These are phyloP conservation scores for Saccharomycodes ludwigii DNA, from an alignment of 805 yeast species.

Conservation along the genomic window DNA sequence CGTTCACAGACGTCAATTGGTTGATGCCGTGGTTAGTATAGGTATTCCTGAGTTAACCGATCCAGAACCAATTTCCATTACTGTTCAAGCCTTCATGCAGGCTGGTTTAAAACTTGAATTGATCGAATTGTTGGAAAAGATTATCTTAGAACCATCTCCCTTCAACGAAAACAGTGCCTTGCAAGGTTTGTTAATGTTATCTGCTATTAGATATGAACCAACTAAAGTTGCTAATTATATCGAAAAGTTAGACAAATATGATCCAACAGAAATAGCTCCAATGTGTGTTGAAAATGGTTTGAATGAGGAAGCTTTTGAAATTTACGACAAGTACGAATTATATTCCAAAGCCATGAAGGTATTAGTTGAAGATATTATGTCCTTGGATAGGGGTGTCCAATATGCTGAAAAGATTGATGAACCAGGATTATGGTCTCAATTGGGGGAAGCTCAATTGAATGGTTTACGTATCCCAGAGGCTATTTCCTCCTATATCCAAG, in stretches of 20 bases:
- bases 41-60: conserved; percentile 91
- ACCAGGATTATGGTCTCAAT: conserved; percentile 85
- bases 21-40: conserved; percentile 90
- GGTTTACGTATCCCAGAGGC: conserved; percentile 90
- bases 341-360: conserved; percentile 76
- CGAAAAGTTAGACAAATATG: conserved; percentile 82
- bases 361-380: conserved; percentile 83
- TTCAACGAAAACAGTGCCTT: conserved; percentile 90
- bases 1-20: conserved; percentile 76
- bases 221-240: conserved; percentile 72
- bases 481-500: conserved; percentile 80
- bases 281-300: conserved; percentile 81
- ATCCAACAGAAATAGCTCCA: conserved; percentile 88
- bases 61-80: conserved; percentile 87
- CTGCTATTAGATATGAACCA: conserved; percentile 93
- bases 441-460: conserved; percentile 91
- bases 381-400: conserved; percentile 86
- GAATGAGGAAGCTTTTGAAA: conserved; percentile 88
- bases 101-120: conserved; percentile 87
- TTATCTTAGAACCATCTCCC: conserved; percentile 93
- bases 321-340: conserved; percentile 74
- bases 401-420: conserved; percentile 84
- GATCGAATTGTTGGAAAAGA: conserved; percentile 89
- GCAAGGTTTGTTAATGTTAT: conserved; percentile 83
- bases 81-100: conserved; percentile 93